phyloP scores from a whole-genome alignment of 805 yeast genomes.

The Candida taoyuanica region DNA sequence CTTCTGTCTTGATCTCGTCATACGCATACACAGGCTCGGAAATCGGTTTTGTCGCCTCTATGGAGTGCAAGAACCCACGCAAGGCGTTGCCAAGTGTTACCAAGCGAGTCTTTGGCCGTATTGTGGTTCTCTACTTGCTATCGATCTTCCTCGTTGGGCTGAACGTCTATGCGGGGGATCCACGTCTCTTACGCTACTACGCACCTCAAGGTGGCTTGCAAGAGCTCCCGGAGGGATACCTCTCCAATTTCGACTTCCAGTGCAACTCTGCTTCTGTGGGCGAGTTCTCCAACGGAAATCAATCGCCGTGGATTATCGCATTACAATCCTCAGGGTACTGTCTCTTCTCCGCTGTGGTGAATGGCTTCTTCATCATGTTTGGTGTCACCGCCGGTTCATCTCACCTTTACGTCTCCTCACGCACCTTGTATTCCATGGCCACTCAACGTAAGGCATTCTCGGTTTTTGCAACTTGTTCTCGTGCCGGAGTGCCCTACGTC shows the following conservation, averaged over 20 bases:
- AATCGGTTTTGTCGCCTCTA: slow-evolving; percentile 77
- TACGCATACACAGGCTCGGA: slow-evolving; percentile 83
- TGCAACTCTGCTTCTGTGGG: slow-evolving; percentile 6
- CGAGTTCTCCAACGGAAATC: slow-evolving; percentile 31
- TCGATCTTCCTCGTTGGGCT: slow-evolving; percentile 67
- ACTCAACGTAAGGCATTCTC: slow-evolving; percentile 55
- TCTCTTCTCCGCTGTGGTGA: slow-evolving; percentile 40
- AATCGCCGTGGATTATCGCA: slow-evolving; percentile 58
- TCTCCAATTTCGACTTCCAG: slow-evolving; percentile 5
- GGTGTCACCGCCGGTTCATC: slow-evolving; percentile 52
- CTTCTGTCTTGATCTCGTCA: slow-evolving; percentile 60
- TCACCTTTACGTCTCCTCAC: slow-evolving; percentile 50
- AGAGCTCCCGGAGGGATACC: slow-evolving; percentile 6
- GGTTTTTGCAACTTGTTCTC: slow-evolving; percentile 52
- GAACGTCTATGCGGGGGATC: slow-evolving; percentile 75
- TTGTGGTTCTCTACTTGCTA: slow-evolving; percentile 58
- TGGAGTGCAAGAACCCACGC: slow-evolving; percentile 81
- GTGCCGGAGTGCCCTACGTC: slow-evolving; percentile 65
- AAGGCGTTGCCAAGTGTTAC: slow-evolving; percentile 75
- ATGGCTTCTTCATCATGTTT: slow-evolving; percentile 48
- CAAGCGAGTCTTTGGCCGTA: slow-evolving; percentile 66
- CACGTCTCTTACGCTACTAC: slow-evolving; percentile 56
- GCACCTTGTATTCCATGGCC: slow-evolving; percentile 52
- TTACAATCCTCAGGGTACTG: slow-evolving; percentile 50
- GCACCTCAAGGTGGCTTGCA: slow-evolving; percentile 14